phyloP scores from a whole-genome alignment of 169 alveolate species.

The Eimeria necatrix region DNA sequence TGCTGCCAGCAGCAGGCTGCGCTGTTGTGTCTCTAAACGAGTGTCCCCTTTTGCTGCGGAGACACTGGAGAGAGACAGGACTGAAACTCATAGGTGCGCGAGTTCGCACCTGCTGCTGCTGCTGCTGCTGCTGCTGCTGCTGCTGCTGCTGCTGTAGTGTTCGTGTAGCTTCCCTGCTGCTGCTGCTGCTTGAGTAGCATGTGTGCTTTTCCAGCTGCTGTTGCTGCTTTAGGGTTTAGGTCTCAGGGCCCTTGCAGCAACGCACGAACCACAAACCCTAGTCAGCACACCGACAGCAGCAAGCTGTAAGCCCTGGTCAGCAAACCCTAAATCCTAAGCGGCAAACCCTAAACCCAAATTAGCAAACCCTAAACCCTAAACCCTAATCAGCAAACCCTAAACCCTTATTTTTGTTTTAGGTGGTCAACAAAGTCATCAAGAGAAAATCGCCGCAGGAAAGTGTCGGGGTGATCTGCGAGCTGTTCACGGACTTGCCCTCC shows the following conservation, averaged over 20 bases:
- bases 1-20: not conserved
- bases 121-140: not conserved
- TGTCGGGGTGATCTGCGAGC: slow-evolving; percentile 53
- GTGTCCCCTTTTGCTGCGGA: not conserved
- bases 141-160: not conserved
- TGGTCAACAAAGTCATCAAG: slow-evolving; percentile 39
- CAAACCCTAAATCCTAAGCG: too few species aligned
- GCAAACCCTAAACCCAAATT: too few species aligned
- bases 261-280: too few species aligned
- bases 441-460: slow-evolving; percentile 11
- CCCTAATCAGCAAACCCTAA: too few species aligned
- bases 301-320: too few species aligned
- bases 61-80: not conserved
- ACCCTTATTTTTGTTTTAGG: not conserved
- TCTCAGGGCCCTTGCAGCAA: too few species aligned
- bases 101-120: slow-evolving; percentile 1
- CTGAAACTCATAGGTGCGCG: slow-evolving; percentile 19
- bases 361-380: too few species aligned
- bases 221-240: too few species aligned
- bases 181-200: not conserved
- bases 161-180: not conserved
- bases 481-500: not conserved
- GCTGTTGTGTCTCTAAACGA: not conserved
- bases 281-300: too few species aligned
- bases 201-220: not conserved